Evolutionary conservation across 768 basidiomycete species (phyloP), one percentile per base, ranked within the genome.

Genomic region (Pholiota molesta): DNA sequence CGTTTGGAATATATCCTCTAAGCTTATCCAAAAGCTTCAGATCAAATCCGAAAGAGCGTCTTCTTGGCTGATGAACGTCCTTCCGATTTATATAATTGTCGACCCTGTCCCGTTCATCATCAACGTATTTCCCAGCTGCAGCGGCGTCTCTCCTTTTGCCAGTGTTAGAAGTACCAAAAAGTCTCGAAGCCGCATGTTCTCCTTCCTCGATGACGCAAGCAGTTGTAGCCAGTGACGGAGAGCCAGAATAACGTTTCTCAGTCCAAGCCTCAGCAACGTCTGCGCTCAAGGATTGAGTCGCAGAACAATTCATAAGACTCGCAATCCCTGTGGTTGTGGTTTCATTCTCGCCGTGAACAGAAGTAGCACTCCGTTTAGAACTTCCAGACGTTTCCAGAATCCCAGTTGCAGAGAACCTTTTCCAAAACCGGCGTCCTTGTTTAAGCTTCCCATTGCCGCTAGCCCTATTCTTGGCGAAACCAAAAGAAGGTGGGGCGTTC

Each of bases 121-220:
- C 11, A 21, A 8, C 21, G 21, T 26, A 5, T 3, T 10, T 40
- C 26, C 9, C 29, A 14, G 13, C 5, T 1, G 37, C 29, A 14
- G 13, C 5, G 7, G 37, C 19, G 11, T 26, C 49, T 26, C 54
- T 45, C 59, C 26, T 44, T 42, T 26, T 60, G 28, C 62, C 55
- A 57, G 29, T 60, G 37, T 61, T 61, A 17, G 64, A 62, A 13
- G 59, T 49, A 23, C 64, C 64, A 60, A 68, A 68, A 39, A 68
- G 64, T 53, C 64, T 60, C 40, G 66, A 65, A 11, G 66, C 57
- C 14, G 64, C 60, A 29, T 68, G 66, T 62, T 68, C 66, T 39
- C 64, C 66, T 13, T 66, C 62, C 58, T 68, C 64, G 42, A 60
- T 26, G 17, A 63, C 45, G 33, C 62, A 57, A 10, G 57, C 44